A percentile compares a stretch with the other conserved stretches of the same genome.
Conservation (phyloP, 1,139 yeast species). For the Nematodospora anomalae region DNA sequence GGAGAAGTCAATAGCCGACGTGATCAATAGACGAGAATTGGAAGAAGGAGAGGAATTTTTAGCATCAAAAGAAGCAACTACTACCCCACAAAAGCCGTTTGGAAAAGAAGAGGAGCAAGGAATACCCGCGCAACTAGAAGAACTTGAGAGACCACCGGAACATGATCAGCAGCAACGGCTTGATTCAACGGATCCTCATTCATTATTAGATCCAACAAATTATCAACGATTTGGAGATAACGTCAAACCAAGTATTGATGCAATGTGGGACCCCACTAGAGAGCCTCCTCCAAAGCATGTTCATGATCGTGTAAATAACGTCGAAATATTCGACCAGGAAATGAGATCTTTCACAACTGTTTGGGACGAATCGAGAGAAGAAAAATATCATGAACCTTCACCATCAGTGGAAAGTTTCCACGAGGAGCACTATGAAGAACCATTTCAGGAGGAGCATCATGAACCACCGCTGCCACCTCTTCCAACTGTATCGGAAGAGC, state of each 20-base stretch:
- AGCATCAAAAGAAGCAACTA: not conserved
- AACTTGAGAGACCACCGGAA: constrained; percentile 5
- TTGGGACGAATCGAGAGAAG: constrained; percentile 17
- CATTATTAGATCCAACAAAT: constrained; percentile 26
- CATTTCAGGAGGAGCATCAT: constrained; percentile 6
- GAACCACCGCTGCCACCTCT: constrained; percentile 5
- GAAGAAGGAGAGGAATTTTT: constrained; percentile 2
- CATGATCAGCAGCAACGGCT: not conserved
- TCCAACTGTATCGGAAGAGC: not conserved
- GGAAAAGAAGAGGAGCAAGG: constrained; percentile 6
- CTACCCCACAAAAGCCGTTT: not conserved
- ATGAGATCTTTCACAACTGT: constrained; percentile 15
- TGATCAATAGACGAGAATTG: constrained; percentile 6
- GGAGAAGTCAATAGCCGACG: constrained; percentile 17
- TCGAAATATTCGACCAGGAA: constrained; percentile 8
- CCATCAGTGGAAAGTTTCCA: constrained; percentile 3
- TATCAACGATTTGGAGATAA: constrained; percentile 25
- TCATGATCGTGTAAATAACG: constrained; percentile 1
- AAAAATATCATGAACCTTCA: constrained; percentile 6
- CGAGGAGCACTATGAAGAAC: constrained; percentile 6
- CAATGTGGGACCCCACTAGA: constrained; percentile 42
- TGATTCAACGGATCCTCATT: constrained; percentile 22
- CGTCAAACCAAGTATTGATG: constrained; percentile 24
- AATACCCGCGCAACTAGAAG: constrained; percentile 7
- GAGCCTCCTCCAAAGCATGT: constrained; percentile 33